These are phyloP conservation scores for Echites panduratus DNA, from an alignment of 257 asterid genomes.

Conservation along the genomic window DNA sequence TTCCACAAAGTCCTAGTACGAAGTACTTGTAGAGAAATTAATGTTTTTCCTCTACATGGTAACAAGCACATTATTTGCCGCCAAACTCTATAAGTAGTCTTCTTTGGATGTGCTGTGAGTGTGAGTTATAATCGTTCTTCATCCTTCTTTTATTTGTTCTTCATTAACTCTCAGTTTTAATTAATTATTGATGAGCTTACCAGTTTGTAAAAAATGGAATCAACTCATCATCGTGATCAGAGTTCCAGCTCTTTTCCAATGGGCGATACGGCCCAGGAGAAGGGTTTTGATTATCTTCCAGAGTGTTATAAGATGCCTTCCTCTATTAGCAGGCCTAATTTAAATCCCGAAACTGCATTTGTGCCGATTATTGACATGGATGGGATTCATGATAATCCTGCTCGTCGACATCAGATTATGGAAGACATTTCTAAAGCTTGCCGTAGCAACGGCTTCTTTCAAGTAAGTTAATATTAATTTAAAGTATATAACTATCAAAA, in stretches of 20 bases:
- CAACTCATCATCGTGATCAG: slow-evolving; percentile 16
- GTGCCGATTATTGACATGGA: slow-evolving; percentile 30
- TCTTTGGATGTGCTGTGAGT: not conserved
- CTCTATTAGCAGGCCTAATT: slow-evolving; percentile 1
- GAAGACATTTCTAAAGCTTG: slow-evolving; percentile 33
- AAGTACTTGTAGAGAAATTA: too few species aligned
- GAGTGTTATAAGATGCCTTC: slow-evolving; percentile 29
- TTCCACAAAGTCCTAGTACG: too few species aligned
- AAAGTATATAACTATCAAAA: too few species aligned
- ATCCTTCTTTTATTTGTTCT: not conserved
- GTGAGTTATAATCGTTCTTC: not conserved
- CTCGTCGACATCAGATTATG: slow-evolving; percentile 14
- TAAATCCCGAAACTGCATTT: not conserved
- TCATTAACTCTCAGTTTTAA: not conserved
- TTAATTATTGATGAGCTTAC: too few species aligned
- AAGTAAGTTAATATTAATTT: slow-evolving; percentile 40
- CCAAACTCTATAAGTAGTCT: not conserved
- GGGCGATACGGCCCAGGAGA: slow-evolving; percentile 40
- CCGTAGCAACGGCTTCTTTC: slow-evolving; percentile 34
- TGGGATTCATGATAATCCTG: slow-evolving; percentile 19
- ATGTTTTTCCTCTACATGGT: not conserved
- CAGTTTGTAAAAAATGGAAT: not conserved
- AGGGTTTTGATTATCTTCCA: slow-evolving; percentile 28
- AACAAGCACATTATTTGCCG: not conserved
- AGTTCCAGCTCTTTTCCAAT: slow-evolving; percentile 24